These are phyloP conservation scores for Rhizopogon rudus DNA, from an alignment of 768 basidiomycete genomes.

Conservation along the genomic window DNA sequence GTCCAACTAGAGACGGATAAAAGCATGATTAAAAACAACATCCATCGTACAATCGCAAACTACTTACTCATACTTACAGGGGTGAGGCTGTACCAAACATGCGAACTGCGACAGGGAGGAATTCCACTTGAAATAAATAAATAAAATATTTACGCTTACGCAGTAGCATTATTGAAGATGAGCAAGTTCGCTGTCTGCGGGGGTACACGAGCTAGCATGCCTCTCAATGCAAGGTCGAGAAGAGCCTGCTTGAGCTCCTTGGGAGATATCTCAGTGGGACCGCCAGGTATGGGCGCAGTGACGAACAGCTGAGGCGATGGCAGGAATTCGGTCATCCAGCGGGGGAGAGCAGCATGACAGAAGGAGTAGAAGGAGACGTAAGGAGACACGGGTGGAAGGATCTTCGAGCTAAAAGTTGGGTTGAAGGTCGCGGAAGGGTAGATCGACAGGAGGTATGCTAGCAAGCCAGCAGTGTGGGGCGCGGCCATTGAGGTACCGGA, in stretches of 20 bases:
- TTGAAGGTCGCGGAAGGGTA: constrained; percentile 67
- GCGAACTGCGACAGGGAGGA: not conserved
- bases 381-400: constrained; percentile 29
- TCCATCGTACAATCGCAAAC: not conserved
- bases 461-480: constrained; percentile 84
- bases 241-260: constrained; percentile 74
- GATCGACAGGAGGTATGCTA: constrained; percentile 90
- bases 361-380: constrained; percentile 48
- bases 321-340: constrained; percentile 52
- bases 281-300: constrained; percentile 38
- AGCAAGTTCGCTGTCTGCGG: constrained; percentile 61
- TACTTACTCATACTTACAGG: too few relatives aligned
- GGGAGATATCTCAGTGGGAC: constrained; percentile 50
- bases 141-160: constrained; percentile 1
- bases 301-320: constrained; percentile 46
- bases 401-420: constrained; percentile 38
- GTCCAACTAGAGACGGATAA: too few relatives aligned
- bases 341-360: constrained; percentile 50
- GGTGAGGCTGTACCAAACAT: not conserved
- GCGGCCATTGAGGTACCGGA: constrained; percentile 95
- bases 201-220: constrained; percentile 39
- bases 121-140: not conserved
- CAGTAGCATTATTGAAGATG: constrained; percentile 77
- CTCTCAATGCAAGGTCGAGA: constrained; percentile 50
- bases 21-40: too few relatives aligned